phyloP scores from a whole-genome alignment of 1,284 basidiomycete genomes.

The Trametes sp. region DNA sequence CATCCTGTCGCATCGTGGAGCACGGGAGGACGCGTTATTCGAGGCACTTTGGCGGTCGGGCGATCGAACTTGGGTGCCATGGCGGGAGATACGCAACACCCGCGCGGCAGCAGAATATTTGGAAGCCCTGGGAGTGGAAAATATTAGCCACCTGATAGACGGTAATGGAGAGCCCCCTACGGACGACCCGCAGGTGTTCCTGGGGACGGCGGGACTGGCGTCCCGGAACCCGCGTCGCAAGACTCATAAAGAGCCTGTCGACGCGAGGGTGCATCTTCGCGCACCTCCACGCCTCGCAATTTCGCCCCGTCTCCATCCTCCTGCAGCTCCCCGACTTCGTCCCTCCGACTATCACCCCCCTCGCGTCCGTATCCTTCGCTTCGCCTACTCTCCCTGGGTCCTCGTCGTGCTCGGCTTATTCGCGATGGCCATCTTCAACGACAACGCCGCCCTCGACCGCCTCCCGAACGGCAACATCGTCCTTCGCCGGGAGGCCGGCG shows the following conservation, averaged over 20 bases:
- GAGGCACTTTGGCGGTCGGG: constrained; percentile 43
- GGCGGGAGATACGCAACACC: not conserved
- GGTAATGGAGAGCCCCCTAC: not conserved
- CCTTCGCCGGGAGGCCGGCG: not conserved
- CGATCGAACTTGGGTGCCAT: constrained; percentile 43
- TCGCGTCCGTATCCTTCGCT: too few relatives aligned
- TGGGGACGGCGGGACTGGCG: not conserved
- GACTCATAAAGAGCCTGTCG: not conserved
- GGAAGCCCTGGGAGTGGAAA: constrained; percentile 1
- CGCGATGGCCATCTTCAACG: not conserved
- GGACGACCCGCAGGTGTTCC: constrained; percentile 9
- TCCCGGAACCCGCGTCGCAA: not conserved
- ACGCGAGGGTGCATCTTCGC: not conserved
- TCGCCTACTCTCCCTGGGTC: too few relatives aligned
- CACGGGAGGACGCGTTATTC: constrained; percentile 34
- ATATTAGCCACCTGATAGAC: not conserved
- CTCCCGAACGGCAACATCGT: constrained; percentile 2
- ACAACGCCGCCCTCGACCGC: not conserved
- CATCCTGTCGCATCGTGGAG: constrained; percentile 39
- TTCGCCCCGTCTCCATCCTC: too few relatives aligned
- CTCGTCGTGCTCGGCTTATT: too few relatives aligned
- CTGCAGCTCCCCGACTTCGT: too few relatives aligned
- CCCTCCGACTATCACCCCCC: too few relatives aligned
- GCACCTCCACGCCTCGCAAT: too few relatives aligned
- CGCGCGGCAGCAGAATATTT: constrained; percentile 1